Base-by-base conservation (phyloP, 208 protist genomes). In the Leishmania martiniquensis region DNA sequence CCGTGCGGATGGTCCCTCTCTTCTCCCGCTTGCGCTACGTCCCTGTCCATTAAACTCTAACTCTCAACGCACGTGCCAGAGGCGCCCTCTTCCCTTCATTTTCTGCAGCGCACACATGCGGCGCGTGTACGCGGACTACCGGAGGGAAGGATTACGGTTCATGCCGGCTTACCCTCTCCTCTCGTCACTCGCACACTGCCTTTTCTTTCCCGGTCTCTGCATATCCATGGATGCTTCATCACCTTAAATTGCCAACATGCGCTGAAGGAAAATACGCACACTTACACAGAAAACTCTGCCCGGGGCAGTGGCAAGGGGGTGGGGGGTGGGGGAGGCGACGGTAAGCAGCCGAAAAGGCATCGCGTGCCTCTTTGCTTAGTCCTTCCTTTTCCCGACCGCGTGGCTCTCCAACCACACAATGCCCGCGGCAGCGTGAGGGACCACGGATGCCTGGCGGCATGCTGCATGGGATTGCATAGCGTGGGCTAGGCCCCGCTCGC, bases 71-170 rank as follows among this genome's bases (percentile, higher is more conserved):
- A 45, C 22, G 63, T 47, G 42, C 32, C 39, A 17, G 39, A 68
- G 63, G 63, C 20, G 37, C 34, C 37, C 9, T 39, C 7, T 10
- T 15, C 7, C 20, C 37, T 44, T 15, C 63, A 15, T 39, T 29
- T 68, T 68, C 63, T 68, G 39, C 63, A 49, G 63, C 44, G 34
- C 63, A 68, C 32, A 49, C 63, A 4, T 32, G 39, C 63, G 15
- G 63, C 37, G 44, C 47, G 25, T 22, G 39, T 25, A 67, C 20
- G 17, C 10, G 17, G 47, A 68, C 12, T 22, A 34, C 2, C 4
- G 25, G 42, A 68, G 17, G 25, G 34, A 10, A 22, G 63, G 22
- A 25, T 5, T 17, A 22, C 63, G 12, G 29, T 25, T 49, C 34
- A 4, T 44, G 60, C 22, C 39, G 15, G 63, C 63, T 68, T 68